Evolutionary conservation across 306 rosid species (phyloP).

Genomic region (Pyrus betulifolia): DNA sequence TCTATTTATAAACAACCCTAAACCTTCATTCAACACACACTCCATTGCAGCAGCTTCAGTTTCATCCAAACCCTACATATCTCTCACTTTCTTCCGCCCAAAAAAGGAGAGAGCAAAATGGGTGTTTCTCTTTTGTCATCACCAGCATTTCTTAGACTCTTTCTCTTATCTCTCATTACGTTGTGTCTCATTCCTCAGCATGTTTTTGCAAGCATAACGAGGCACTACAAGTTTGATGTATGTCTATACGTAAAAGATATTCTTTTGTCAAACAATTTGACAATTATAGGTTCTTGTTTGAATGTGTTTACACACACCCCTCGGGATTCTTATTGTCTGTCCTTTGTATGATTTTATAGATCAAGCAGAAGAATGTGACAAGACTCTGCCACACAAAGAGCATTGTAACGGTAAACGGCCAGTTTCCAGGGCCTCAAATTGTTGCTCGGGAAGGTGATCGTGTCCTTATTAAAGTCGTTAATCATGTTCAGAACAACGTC

Average conservation of each 20-base stretch:
- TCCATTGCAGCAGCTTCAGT: background rate
- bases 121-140: constrained; percentile 14
- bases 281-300: background rate
- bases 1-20: constrained; percentile 14
- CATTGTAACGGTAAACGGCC: constrained; percentile 62
- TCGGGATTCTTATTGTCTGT: background rate
- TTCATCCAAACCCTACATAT: background rate
- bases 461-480: constrained; percentile 47
- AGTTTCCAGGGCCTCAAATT: constrained; percentile 70
- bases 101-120: constrained; percentile 19
- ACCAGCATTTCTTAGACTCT: constrained; percentile 10
- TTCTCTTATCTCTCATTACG: constrained; percentile 19
- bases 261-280: background rate
- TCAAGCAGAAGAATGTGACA: constrained; percentile 45
- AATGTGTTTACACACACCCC: background rate
- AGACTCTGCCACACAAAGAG: constrained; percentile 54
- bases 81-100: background rate
- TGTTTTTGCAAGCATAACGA: constrained; percentile 38
- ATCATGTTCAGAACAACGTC: constrained; percentile 44
- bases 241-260: background rate
- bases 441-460: constrained; percentile 64
- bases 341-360: constrained; percentile 19
- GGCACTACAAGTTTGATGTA: constrained; percentile 65
- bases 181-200: constrained; percentile 19
- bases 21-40: background rate